These are phyloP conservation scores for Hygrophila difformis DNA, from an alignment of 257 asterid genomes.

Conservation along the genomic window DNA sequence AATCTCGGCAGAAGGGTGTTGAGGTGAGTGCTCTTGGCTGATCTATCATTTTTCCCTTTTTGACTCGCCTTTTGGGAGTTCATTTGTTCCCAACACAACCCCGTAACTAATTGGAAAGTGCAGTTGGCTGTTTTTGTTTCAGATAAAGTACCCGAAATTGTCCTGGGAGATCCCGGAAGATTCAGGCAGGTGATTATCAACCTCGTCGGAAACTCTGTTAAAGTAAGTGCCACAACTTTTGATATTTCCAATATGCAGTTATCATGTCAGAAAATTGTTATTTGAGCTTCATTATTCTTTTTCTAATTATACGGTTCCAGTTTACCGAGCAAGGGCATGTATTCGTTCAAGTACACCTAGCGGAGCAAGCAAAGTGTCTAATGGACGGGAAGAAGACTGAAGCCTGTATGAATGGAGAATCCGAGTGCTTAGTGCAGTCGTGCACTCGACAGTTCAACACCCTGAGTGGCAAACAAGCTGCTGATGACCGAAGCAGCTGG, in stretches of 20 bases:
- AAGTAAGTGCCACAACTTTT: conserved; percentile 39
- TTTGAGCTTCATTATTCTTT: neutral
- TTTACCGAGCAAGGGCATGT: conserved; percentile 86
- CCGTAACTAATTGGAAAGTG: conserved; percentile 24
- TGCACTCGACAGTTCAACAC: conserved; percentile 33
- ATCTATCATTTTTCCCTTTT: no score
- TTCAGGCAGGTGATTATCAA: conserved; percentile 89
- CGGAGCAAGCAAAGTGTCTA: conserved; percentile 40
- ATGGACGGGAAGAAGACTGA: conserved; percentile 27
- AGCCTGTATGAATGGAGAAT: conserved; percentile 34
- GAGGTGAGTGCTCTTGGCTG: conserved; percentile 44
- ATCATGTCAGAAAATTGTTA: neutral
- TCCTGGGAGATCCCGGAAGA: conserved; percentile 92
- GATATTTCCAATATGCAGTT: neutral
- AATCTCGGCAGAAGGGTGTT: conserved; percentile 72
- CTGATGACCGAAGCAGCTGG: conserved; percentile 75
- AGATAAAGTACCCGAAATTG: conserved; percentile 76
- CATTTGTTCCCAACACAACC: conserved; percentile 8
- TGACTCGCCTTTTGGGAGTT: neutral
- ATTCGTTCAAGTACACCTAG: conserved; percentile 76
- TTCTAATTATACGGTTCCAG: conserved; percentile 27
- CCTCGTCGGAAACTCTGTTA: conserved; percentile 92
- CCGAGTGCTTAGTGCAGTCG: conserved; percentile 28
- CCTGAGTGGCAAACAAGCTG: conserved; percentile 78
- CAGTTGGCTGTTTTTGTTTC: conserved; percentile 92